Base-by-base conservation (phyloP, 768 basidiomycete genomes). In the Boletus tylopilopsis region DNA sequence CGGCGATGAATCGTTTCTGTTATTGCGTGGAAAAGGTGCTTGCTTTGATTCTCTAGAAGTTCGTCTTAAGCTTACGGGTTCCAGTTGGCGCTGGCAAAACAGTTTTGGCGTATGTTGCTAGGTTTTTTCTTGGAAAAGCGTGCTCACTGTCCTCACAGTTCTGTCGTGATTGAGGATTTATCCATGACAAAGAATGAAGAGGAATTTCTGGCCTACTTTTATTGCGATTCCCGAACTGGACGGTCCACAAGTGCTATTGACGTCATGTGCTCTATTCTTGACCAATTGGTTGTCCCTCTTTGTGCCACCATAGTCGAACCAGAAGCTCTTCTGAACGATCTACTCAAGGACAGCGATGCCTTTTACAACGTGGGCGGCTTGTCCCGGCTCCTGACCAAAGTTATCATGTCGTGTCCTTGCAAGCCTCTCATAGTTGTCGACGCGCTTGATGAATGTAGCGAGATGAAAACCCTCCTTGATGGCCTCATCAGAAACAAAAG, bases 401-500 rank as follows among this genome's bases (percentile, higher is more conserved):
- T 51, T 2, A n/a, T 30, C 25, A 19, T 38, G 2, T 29, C 54
- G 0, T 34, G 54, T 9, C 37, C 45, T 19, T 23, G 30, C 16
- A 30, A 30, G 6, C 49, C 59, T 0, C 4, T 58, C 8, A 36
- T 54, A 2, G 30, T 61, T 5, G 39, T 61, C 2, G 60, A 61
- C 15, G 60, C 60, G 16, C 42, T 59, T 10, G 60, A 62, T 23
- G 60, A 62, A 30, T 61, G 60, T 37, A 25, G 50, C 9, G 47
- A 41, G 2, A 11, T 40, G 5, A 37, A 51, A 7, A 44, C 43
- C 12, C 47, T 61, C 27, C 27, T 29, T 29, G 27, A 29, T 29
- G 27, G 27, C 12, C 35, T 61, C 6, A 15, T 11, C 18, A 25
- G 36, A 33, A 41, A 21, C 0, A 21, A 38, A 0, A 24, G 45